These are phyloP conservation scores for Panellus pusillus DNA, from an alignment of 768 basidiomycete species.

Conservation along the genomic window DNA sequence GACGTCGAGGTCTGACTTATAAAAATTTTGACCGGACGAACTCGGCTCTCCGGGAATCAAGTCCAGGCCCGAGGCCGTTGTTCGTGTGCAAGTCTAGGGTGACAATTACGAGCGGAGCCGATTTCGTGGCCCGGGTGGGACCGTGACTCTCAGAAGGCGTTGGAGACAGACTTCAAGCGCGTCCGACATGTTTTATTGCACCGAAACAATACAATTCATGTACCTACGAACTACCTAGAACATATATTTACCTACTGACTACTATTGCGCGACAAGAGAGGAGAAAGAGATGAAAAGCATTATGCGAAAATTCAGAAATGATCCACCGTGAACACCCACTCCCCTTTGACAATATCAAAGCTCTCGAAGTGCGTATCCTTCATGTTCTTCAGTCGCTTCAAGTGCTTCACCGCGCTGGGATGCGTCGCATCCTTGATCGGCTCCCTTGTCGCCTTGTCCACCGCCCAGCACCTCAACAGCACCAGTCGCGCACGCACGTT, in stretches of 20 bases:
- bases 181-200: background rate
- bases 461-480: constrained; percentile 81
- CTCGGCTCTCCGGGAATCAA: too few relatives aligned
- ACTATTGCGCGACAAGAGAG: background rate
- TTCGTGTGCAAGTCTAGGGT: too few relatives aligned
- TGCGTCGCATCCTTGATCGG: constrained; percentile 82
- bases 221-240: background rate
- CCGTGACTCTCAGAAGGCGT: too few relatives aligned
- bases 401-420: constrained; percentile 64
- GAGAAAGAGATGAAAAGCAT: background rate
- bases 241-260: background rate
- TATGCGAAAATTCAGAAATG: constrained; percentile 60
- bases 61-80: too few relatives aligned
- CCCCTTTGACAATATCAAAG: constrained; percentile 79
- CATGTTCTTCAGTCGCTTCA: constrained; percentile 83
- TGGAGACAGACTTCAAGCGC: too few relatives aligned
- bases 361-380: constrained; percentile 81
- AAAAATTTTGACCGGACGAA: too few relatives aligned
- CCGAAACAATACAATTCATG: constrained; percentile 14
- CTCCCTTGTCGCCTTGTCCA: constrained; percentile 88
- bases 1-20: too few relatives aligned
- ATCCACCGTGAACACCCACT: constrained; percentile 92
- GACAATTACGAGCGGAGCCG: too few relatives aligned
- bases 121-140: too few relatives aligned
- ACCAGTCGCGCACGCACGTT: constrained; percentile 84